Base-by-base conservation (phyloP, 2,329 filamentous ascomycete genomes). In the Periconia sp. region DNA sequence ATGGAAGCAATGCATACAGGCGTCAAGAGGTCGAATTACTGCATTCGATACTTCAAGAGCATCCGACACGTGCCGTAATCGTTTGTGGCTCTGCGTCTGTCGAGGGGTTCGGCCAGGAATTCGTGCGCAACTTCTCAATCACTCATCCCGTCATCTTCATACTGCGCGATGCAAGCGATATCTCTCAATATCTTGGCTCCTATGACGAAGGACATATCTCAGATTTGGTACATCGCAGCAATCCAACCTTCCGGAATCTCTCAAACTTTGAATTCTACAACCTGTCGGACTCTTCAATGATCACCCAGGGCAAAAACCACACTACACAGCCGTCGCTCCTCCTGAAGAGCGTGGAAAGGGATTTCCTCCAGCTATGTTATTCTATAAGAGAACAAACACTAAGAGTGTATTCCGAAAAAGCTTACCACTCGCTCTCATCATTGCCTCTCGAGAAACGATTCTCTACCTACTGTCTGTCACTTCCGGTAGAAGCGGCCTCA, bases 231-330 rank as follows among this genome's bases (percentile, higher is more conserved):
- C 78, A 81, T 19, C 79, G 81, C 15, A 84, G 81, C 58, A 79
- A 78, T 19, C 75, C 79, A 1, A 81, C 88, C 14, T 85, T 89
- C 60, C 79, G 86, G 46, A 79, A 79, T 1, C 90, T 86, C 65
- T 87, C 86, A 11, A 91, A 90, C 60, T 82, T 88, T 56, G 89
- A 92, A 65, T 92, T 91, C 69, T 91, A 86, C 76, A 91, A 91
- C 61, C 76, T 89, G 15, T 86, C 86, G 45, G 54, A 52, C 8
- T 50, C 58, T 18, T 56, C 52, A 14, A 61, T 60, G 5, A 50
- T 56, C 13, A 31, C 45, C 3, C 58, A 62, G 3, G 56, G 50
- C 10, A 59, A 68, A 18, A 55, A 66, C 35, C 74, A 76, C 1
- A 76, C 71, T 0, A 61, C 63, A 7, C 81, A 84, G 2, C 84